Conservation (phyloP, 176 grass and related monocot species). For the Dactylis glomerata region DNA sequence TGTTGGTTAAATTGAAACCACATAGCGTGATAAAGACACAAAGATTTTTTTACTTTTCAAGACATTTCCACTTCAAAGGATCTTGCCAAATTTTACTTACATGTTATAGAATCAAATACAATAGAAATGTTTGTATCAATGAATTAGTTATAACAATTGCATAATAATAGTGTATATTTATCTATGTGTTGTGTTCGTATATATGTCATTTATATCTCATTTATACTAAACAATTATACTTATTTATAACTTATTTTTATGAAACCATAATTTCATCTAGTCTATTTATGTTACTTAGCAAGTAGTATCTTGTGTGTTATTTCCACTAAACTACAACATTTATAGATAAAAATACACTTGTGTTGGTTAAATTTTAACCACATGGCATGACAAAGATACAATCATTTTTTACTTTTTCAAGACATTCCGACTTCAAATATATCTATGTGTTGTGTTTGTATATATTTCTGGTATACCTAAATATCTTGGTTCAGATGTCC, state of each 20-base stretch:
- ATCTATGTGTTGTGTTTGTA: no score
- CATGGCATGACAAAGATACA: no score
- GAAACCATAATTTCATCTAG: neutral
- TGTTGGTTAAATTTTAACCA: neutral
- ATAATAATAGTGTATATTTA: neutral
- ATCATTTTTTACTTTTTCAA: neutral
- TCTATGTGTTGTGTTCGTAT: no score
- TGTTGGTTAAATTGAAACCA: neutral
- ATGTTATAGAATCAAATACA: neutral
- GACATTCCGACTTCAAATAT: no score
- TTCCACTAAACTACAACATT: neutral
- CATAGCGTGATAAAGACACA: no score
- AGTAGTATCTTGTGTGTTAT: neutral
- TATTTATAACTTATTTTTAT: no score
- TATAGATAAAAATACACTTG: neutral
- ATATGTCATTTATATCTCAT: no score
- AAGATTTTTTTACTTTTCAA: neutral
- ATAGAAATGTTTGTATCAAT: neutral
- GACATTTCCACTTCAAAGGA: no score
- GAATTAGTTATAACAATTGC: neutral
- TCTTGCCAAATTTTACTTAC: neutral
- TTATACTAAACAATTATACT: neutral
- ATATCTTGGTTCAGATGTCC: no score
- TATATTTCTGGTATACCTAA: no score
- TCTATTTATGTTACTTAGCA: neutral